These are phyloP conservation scores for Fusarium haematococcum DNA, from an alignment of 2,329 filamentous ascomycete genomes.

Conservation along the genomic window DNA sequence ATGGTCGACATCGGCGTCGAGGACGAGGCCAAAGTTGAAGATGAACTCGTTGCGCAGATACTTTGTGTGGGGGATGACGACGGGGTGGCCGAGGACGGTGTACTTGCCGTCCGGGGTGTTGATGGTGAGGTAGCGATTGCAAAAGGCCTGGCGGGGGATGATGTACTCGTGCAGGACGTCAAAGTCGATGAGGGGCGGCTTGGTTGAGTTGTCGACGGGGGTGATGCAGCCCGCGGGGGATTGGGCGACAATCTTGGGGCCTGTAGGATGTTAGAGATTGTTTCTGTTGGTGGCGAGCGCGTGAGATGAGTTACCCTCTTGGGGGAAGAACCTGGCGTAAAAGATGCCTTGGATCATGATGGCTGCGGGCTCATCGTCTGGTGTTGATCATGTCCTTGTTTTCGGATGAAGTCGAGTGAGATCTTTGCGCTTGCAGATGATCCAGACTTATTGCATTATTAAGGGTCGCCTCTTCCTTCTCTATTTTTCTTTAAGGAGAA, in stretches of 20 bases:
- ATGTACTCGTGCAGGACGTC: conserved; percentile 90
- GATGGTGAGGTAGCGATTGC: conserved; percentile 88
- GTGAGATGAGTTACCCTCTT: conserved; percentile 63
- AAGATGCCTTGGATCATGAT: conserved; percentile 77
- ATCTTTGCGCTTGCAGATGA: neutral
- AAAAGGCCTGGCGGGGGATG: conserved; percentile 94
- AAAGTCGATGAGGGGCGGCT: conserved; percentile 81
- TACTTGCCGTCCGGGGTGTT: conserved; percentile 77
- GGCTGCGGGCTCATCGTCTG: conserved; percentile 27
- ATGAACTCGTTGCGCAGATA: conserved; percentile 97
- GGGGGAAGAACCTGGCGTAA: conserved; percentile 75
- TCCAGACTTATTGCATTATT: neutral
- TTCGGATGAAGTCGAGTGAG: neutral
- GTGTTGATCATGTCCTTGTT: conserved; percentile 11
- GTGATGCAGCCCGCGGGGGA: conserved; percentile 73
- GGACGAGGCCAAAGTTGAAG: conserved; percentile 94
- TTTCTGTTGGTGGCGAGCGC: neutral
- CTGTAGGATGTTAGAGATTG: conserved; percentile 47
- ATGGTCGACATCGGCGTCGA: conserved; percentile 75
- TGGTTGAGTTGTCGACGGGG: conserved; percentile 50
- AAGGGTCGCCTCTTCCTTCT: neutral
- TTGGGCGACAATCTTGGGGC: conserved; percentile 72
- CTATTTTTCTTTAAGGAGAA: neutral
- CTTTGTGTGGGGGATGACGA: conserved; percentile 84
- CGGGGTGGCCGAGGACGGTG: conserved; percentile 86